These are phyloP conservation scores for Lycium ferocissimum DNA, from an alignment of 257 asterid genomes.

Conservation along the genomic window DNA sequence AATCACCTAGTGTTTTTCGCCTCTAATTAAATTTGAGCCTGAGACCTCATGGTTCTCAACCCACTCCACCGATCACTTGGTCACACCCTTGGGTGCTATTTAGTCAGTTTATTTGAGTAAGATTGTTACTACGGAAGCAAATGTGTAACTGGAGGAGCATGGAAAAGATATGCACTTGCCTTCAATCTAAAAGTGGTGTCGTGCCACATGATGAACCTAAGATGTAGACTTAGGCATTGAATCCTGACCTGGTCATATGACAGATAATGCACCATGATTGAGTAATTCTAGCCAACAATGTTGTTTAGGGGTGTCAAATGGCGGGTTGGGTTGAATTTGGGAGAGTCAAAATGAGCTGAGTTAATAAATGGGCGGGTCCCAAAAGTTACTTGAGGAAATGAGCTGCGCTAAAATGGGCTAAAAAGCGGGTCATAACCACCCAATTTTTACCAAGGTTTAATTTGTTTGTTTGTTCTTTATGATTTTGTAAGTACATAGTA, in stretches of 20 bases:
- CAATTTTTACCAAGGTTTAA: too few relatives aligned
- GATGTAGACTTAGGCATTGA: not conserved
- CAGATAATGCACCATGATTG: not conserved
- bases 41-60: not conserved
- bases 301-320: too few relatives aligned
- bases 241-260: not conserved
- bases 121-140: not conserved
- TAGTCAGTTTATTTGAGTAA: not conserved
- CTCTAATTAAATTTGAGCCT: not conserved
- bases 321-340: too few relatives aligned
- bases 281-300: not conserved
- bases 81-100: not conserved
- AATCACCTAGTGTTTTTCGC: not conserved
- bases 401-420: too few relatives aligned
- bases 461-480: too few relatives aligned
- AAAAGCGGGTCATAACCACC: too few relatives aligned
- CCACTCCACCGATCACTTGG: not conserved
- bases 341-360: too few relatives aligned
- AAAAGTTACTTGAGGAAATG: too few relatives aligned
- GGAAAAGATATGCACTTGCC: not conserved
- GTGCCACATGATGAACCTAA: conserved; percentile 1
- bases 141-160: not conserved
- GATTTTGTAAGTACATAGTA: too few relatives aligned
- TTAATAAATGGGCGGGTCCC: too few relatives aligned
- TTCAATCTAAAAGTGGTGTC: not conserved